These are phyloP conservation scores for Euphorbia lathyris DNA, from an alignment of 345 rosid genomes.

Conservation along the genomic window DNA sequence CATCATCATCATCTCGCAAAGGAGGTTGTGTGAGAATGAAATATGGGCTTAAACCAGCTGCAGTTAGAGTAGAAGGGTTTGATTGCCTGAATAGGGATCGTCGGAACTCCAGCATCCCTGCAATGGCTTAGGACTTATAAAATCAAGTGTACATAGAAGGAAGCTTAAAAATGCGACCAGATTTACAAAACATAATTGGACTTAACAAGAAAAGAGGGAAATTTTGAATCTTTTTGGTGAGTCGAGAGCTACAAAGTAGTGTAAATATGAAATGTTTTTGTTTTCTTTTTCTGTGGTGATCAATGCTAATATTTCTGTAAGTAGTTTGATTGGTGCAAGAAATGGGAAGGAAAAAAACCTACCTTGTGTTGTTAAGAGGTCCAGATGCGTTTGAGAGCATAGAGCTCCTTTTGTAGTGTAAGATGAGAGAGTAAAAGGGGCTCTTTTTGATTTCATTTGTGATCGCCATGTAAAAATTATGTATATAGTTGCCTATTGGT, in stretches of 20 bases:
- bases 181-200: conserved; percentile 27
- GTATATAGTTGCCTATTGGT: conserved; percentile 36
- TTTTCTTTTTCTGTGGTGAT: conserved; percentile 14
- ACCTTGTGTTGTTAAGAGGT: conserved; percentile 18
- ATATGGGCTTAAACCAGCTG: conserved; percentile 76
- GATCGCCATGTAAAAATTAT: conserved; percentile 26
- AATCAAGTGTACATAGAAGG: conserved; percentile 65
- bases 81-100: conserved; percentile 96
- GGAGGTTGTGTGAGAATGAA: conserved; percentile 71
- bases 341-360: conserved; percentile 8
- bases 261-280: conserved; percentile 29
- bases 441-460: conserved; percentile 17
- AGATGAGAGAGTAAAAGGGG: conserved; percentile 12
- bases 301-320: conserved; percentile 36
- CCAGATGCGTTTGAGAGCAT: conserved; percentile 23
- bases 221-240: conserved; percentile 33
- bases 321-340: conserved; percentile 35
- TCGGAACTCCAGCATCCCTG: conserved; percentile 94
- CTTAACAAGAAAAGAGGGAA: conserved; percentile 36
- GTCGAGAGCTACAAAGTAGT: conserved; percentile 25
- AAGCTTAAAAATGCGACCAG: conserved; percentile 33
- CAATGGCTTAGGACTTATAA: conserved; percentile 71
- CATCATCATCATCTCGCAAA: conserved; percentile 61
- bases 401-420: conserved; percentile 39
- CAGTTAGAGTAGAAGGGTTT: conserved; percentile 99